Evolutionary conservation across 1,139 yeast species (phyloP), one percentile per base, ranked within the genome.

Genomic region (Debaryomyces udenii): DNA sequence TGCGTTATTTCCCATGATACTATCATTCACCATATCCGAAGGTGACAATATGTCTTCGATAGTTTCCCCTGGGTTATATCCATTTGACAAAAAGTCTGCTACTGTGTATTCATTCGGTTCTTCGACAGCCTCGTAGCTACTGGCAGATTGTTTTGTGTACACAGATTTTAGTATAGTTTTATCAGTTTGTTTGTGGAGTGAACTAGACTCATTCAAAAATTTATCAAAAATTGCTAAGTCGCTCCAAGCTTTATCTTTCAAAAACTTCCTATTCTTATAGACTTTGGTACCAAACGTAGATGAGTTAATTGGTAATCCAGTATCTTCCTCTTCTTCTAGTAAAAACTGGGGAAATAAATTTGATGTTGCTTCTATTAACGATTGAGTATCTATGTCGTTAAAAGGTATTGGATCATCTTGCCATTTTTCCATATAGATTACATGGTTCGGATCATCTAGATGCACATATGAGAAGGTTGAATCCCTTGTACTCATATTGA

Each of bases 321-420:
- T 74, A 38, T 70, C 76, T 37, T 70, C 76, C 31, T 71, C 77
- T 37, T 67, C 73, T 17, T 71, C 76, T 1, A 68, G 53, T 14
- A 69, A 53, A 31, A 62, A 55, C 38, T 60, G 66, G 3, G 76
- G 75, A 46, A 69, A 70, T 27, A 68, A 47, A 30, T 45, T 53
- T 10, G 68, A 49, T 1, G 74, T 66, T 3, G 72, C 70, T 23
- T 71, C 76, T 23, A 67, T 49, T 11, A 72, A 56, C 3, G 59
- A 51, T 14, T 60, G 64, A 14, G 76, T 69, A 40, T 72, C 76
- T 18, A 72, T 68, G 38, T 68, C 75, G 45, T 70, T 74, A 43
- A 57, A 70, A 1, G 75, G 70, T 24, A 72, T 63, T 3, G 69
- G 64, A 6, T 65, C 73, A 40, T 70, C 72, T 18, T 57, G 57